phyloP scores from a whole-genome alignment of 2,329 filamentous ascomycete genomes.

The Westerdykella ornata region DNA sequence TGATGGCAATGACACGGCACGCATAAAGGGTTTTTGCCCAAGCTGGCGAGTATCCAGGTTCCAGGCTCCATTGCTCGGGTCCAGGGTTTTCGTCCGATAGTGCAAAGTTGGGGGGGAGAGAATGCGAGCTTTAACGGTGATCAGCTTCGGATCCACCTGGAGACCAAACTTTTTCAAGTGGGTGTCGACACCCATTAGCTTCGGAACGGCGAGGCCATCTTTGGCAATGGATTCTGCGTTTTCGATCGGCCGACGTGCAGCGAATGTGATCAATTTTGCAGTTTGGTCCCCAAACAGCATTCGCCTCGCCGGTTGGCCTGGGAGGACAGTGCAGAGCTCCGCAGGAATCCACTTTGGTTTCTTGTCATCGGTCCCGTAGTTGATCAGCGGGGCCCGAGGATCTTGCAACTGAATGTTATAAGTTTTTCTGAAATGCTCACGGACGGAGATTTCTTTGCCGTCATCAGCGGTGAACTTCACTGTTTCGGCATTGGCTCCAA shows the following conservation, averaged over 20 bases:
- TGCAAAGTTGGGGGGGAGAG: constrained; percentile 54
- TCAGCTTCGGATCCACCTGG: constrained; percentile 52
- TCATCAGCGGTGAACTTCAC: constrained; percentile 12
- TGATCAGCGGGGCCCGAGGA: constrained; percentile 24
- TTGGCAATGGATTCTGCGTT: constrained; percentile 27
- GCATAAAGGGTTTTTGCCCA: constrained; percentile 22
- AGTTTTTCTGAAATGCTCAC: constrained; percentile 15
- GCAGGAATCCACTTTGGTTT: constrained; percentile 28
- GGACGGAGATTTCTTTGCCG: constrained; percentile 9
- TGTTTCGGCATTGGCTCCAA: constrained; percentile 29
- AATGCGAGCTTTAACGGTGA: constrained; percentile 68
- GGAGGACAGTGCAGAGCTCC: constrained; percentile 28
- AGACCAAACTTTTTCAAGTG: constrained; percentile 53
- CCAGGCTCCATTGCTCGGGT: constrained; percentile 56
- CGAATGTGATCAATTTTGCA: constrained; percentile 28
- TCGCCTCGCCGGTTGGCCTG: constrained; percentile 25
- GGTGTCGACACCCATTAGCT: constrained; percentile 20
- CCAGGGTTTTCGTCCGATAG: constrained; percentile 46
- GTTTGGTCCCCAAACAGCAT: constrained; percentile 25
- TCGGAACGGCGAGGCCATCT: constrained; percentile 21
- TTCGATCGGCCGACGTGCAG: constrained; percentile 22
- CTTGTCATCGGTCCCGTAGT: constrained; percentile 17
- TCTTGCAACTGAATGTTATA: constrained; percentile 18
- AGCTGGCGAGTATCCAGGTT: constrained; percentile 49
- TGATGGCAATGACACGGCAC: constrained; percentile 12